phyloP scores from a whole-genome alignment of 2,329 filamentous ascomycete genomes.

The Penicillium sp. region DNA sequence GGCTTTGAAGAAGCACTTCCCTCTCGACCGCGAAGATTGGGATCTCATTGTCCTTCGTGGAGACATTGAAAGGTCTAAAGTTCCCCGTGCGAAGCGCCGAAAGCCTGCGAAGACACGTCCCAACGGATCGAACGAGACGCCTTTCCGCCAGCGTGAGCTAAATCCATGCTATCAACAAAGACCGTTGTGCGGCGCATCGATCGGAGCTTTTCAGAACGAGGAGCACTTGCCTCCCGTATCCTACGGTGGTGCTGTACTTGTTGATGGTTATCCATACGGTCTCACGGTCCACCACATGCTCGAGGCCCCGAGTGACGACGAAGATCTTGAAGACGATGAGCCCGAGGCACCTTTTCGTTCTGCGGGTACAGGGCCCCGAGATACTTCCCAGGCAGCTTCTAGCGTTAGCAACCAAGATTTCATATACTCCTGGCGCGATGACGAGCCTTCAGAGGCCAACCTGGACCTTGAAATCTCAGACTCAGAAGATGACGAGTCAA shows the following conservation, averaged over 20 bases:
- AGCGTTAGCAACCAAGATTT: constrained; percentile 25
- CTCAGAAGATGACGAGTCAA: constrained; percentile 43
- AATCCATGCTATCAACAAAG: constrained; percentile 74
- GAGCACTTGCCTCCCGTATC: constrained; percentile 85
- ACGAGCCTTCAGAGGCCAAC: constrained; percentile 33
- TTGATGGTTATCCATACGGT: constrained; percentile 79
- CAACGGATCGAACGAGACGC: constrained; percentile 20
- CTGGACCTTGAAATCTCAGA: constrained; percentile 50
- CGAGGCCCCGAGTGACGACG: constrained; percentile 57
- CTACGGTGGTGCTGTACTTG: constrained; percentile 77
- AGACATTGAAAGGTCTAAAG: constrained; percentile 51
- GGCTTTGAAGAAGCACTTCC: constrained; percentile 52
- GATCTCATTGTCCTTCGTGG: constrained; percentile 57
- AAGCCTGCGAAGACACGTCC: constrained; percentile 30
- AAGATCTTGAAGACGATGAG: constrained; percentile 39
- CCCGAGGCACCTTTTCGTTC: constrained; percentile 38
- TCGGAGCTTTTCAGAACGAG: constrained; percentile 80
- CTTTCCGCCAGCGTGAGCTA: constrained; percentile 28
- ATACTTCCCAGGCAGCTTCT: constrained; percentile 15
- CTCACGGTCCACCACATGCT: constrained; percentile 98
- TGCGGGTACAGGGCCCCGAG: constrained; percentile 36
- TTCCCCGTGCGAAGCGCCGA: constrained; percentile 39
- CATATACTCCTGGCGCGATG: constrained; percentile 35
- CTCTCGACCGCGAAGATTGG: constrained; percentile 51
- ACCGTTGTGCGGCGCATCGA: constrained; percentile 81